phyloP scores from a whole-genome alignment of 139 green algal genomes.

The Limnomonas spitsbergensis region DNA sequence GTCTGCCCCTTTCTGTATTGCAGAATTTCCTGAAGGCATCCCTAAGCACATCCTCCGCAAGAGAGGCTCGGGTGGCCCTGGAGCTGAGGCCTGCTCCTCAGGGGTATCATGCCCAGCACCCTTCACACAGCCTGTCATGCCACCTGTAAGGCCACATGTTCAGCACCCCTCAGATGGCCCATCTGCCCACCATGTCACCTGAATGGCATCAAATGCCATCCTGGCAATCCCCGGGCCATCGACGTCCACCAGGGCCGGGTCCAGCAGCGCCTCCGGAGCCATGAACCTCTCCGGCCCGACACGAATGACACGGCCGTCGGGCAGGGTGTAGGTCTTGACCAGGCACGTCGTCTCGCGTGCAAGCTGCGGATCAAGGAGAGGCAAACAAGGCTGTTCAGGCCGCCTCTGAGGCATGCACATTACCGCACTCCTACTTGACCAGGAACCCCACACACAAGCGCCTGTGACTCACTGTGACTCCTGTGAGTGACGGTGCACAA shows the following conservation, averaged over 20 bases:
- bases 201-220: slow-evolving; percentile 69
- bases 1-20: not conserved
- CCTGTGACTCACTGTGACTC: too few species aligned
- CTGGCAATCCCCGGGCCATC: slow-evolving; percentile 67
- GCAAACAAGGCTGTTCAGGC: not conserved
- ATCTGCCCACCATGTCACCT: slow-evolving; percentile 26
- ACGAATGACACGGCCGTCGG: slow-evolving; percentile 53
- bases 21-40: not conserved
- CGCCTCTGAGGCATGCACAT: not conserved
- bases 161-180: not conserved
- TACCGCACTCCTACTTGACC: not conserved
- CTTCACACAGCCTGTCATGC: not conserved
- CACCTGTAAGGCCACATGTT: not conserved
- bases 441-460: too few species aligned
- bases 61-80: not conserved
- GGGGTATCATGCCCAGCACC: not conserved
- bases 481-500: too few species aligned
- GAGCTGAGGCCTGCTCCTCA: not conserved
- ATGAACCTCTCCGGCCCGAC: slow-evolving; percentile 76
- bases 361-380: slow-evolving; percentile 35
- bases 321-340: slow-evolving; percentile 70
- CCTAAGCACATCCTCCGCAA: not conserved
- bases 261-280: slow-evolving; percentile 68
- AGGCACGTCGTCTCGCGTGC: slow-evolving; percentile 74
- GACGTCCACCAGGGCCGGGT: slow-evolving; percentile 60